Base-by-base conservation (phyloP, 257 asterid genomes). In the Cordia subcordata region DNA sequence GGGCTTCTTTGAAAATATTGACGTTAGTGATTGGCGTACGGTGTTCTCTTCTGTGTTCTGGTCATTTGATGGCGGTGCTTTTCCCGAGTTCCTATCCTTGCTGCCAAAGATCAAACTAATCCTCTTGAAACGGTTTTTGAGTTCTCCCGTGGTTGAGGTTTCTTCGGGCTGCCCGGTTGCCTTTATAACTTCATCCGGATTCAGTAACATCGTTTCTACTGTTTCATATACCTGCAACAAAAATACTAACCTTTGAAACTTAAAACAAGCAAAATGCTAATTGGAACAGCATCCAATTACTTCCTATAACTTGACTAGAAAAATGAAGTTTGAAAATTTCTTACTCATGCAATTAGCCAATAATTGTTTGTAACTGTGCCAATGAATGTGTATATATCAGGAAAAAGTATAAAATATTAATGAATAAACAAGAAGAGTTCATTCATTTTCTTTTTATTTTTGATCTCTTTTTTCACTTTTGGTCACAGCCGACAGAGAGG, bases 151-250 rank as follows among this genome's bases (percentile, higher is more conserved):
- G 12, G 84, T 52, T 4, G 84, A 39, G 58, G 79, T 73, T 76
- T 85, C 96, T 70, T 84, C 96, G 0, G 83, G 78, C 61, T 80
- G 95, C 58, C 63, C 64, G 2, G 82, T 42, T 39, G 72, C 64
- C 60, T 75, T 84, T 53, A 73, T 42, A 17, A 73, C 77, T 68
- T 86, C 95, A 11, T 88, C 90, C 63, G 78, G 95, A 58, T 85
- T 82, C 53, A 75, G 64, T 61, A 88, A 75, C 87, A 93, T 93
- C 18, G 80, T 75, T 82, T 93, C 96, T 33, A 93, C 82, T 19
- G 97, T 79, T 76, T 89, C 97, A 47, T 93, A 93, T 33, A 93
- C 99, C 97, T 91, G 68, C 53, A 58, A 56, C 58, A 64, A n/a
- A 35, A 51, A 40, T 54, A 2, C 44, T 10, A 42, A 3, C 10